These are phyloP conservation scores for Termitomyces sp. DNA, from an alignment of 768 basidiomycete genomes.

Conservation along the genomic window DNA sequence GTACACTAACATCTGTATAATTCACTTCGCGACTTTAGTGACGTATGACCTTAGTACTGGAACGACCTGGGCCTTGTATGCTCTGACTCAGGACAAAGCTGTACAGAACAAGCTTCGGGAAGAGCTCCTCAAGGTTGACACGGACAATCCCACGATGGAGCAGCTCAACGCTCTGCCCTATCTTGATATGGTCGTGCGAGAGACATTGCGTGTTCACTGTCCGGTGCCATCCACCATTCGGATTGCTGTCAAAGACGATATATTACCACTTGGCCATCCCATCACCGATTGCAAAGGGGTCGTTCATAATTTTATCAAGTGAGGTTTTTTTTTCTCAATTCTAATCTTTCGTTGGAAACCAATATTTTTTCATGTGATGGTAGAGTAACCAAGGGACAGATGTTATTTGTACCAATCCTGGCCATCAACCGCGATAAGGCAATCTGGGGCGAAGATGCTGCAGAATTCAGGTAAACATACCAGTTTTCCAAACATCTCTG, in stretches of 20 bases:
- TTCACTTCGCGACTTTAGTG: not conserved
- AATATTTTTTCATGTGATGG: not conserved
- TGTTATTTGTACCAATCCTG: slow-evolving; percentile 46
- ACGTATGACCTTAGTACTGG: slow-evolving; percentile 27
- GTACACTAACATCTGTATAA: slow-evolving; percentile 14
- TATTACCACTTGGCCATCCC: slow-evolving; percentile 44
- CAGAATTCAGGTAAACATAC: slow-evolving; percentile 47
- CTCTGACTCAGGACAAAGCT: slow-evolving; percentile 41
- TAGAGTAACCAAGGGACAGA: slow-evolving; percentile 40
- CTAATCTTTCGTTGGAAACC: not conserved
- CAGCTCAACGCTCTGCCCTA: slow-evolving; percentile 61
- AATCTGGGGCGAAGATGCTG: slow-evolving; percentile 64
- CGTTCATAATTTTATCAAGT: slow-evolving; percentile 36
- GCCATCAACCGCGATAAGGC: slow-evolving; percentile 45
- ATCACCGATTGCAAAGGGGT: slow-evolving; percentile 38
- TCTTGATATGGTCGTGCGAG: slow-evolving; percentile 60
- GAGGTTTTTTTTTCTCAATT: slow-evolving; percentile 3
- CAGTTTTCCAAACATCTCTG: not conserved
- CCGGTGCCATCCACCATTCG: slow-evolving; percentile 42
- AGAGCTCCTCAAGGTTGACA: slow-evolving; percentile 47
- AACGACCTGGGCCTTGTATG: slow-evolving; percentile 56
- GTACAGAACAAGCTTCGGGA: slow-evolving; percentile 54
- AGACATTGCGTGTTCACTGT: slow-evolving; percentile 52
- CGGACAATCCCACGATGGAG: slow-evolving; percentile 65
- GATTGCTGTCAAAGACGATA: slow-evolving; percentile 45